These are phyloP conservation scores for Cronartium quercuum DNA, from an alignment of 1,284 basidiomycete species.

Conservation along the genomic window DNA sequence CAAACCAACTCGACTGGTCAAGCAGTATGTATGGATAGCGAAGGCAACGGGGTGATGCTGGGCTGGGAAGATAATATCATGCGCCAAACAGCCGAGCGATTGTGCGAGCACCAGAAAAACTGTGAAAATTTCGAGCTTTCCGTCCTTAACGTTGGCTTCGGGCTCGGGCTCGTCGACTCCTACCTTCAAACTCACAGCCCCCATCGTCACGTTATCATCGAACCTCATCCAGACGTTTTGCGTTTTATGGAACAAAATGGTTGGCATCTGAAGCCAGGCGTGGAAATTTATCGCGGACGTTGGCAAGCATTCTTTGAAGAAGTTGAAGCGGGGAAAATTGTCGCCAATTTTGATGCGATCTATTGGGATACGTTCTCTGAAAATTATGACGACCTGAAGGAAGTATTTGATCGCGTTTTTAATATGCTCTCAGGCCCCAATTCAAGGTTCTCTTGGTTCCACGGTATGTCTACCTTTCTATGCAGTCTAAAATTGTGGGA, in stretches of 20 bases:
- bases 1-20: conserved; percentile 11
- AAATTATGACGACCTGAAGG: conserved; percentile 13
- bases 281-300: conserved; percentile 75
- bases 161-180: conserved; percentile 17
- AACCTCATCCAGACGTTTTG: conserved; percentile 88
- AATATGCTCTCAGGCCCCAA: conserved; percentile 11
- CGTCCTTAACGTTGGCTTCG: conserved; percentile 32
- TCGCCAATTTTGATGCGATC: conserved; percentile 23
- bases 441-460: conserved; percentile 35
- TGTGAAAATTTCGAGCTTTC: background rate
- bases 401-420: conserved; percentile 20
- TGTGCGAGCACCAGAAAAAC: background rate
- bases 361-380: conserved; percentile 39
- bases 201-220: conserved; percentile 78
- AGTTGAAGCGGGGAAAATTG: background rate
- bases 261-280: conserved; percentile 71
- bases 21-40: conserved; percentile 21
- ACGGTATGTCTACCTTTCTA: conserved; percentile 4
- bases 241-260: conserved; percentile 65
- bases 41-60: conserved; percentile 37
- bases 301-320: conserved; percentile 65
- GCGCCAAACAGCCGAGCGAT: background rate
- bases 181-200: conserved; percentile 50
- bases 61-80: conserved; percentile 33
- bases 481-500: background rate